Evolutionary conservation across 345 rosid genomes (phyloP), one percentile per base, ranked within the genome.

Genomic region (Salix caprea): DNA sequence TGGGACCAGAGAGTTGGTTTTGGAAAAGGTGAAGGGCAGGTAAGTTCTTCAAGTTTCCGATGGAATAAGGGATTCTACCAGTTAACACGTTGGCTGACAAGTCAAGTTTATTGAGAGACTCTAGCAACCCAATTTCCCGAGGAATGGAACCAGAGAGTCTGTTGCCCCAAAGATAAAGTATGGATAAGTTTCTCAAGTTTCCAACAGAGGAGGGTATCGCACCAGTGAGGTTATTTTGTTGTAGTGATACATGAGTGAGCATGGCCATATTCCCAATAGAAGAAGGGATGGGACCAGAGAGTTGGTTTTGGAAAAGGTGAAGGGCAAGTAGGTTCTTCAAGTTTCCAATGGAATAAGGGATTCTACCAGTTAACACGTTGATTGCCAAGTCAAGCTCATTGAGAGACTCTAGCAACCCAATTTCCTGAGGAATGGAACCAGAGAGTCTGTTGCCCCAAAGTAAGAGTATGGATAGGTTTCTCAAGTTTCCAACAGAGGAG

Each of bases 391-490:
- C 26, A 13, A 70, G 73, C 0, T 8, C 2, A 39, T 39, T 1
- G 11, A 39, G 42, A 1, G 11, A 39, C 10, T 39, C 42, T 39
- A 39, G 0, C 0, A 39, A 39, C 42, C 42, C 42, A 8, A 39
- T 39, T 39, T 39, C 42, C 0, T 0, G 0, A 39, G 42, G 42
- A 1, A 39, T 39, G 11, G 11, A 39, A 1, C 11, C 0, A 8
- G 3, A 40, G 12, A 40, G 12, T 40, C 2, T 40, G 0, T 40
- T 40, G 0, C 3, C 3, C 4, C 6, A 34, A 7, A 72, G 36
- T 0, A 2, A 1, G 3, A 60, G 24, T 6, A 1, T 3, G 5
- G 50, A 44, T 44, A 44, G 0, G 5, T 2, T 44, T 9, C 0
- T 44, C 48, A 44, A 44, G 3, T 44, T 44, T 8, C 44, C 42